phyloP scores from a whole-genome alignment of 1,284 basidiomycete species.

The Puccinia horiana region DNA sequence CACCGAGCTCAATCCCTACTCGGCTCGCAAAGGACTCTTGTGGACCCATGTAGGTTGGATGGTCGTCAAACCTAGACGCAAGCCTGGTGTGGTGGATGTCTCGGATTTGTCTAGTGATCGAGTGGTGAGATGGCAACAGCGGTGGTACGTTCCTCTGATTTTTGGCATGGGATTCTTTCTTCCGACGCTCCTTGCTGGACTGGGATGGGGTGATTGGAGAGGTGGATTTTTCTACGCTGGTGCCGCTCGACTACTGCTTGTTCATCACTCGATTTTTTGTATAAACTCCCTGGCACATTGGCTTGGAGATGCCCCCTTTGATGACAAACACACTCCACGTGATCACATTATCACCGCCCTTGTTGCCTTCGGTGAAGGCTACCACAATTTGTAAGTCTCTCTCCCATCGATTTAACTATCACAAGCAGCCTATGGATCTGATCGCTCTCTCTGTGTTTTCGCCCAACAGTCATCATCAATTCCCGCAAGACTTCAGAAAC shows the following conservation, averaged over 20 bases:
- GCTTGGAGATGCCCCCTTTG: conserved; percentile 86
- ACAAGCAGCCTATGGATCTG: conserved; percentile 52
- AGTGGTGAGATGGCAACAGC: conserved; percentile 84
- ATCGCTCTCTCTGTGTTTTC: not conserved
- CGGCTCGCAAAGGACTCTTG: conserved; percentile 75
- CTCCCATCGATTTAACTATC: not conserved
- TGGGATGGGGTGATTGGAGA: conserved; percentile 78
- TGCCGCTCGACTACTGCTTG: conserved; percentile 75
- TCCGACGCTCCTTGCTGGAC: conserved; percentile 74
- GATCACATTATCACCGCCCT: conserved; percentile 85
- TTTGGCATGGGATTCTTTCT: conserved; percentile 72
- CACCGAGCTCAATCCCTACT: conserved; percentile 91
- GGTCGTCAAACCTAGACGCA: conserved; percentile 81
- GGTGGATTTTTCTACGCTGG: conserved; percentile 87
- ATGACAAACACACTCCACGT: conserved; percentile 90
- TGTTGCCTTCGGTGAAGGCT: conserved; percentile 85
- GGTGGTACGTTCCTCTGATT: conserved; percentile 73
- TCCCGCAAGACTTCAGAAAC: conserved; percentile 74
- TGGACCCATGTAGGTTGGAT: conserved; percentile 89
- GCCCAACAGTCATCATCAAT: conserved; percentile 54
- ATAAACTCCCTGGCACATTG: conserved; percentile 93
- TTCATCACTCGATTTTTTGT: conserved; percentile 92
- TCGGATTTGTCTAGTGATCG: conserved; percentile 76
- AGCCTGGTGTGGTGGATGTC: conserved; percentile 83
- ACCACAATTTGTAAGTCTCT: conserved; percentile 75